These are phyloP conservation scores for Ceratobasidium sp. DNA, from an alignment of 1,284 basidiomycete species.

Conservation along the genomic window DNA sequence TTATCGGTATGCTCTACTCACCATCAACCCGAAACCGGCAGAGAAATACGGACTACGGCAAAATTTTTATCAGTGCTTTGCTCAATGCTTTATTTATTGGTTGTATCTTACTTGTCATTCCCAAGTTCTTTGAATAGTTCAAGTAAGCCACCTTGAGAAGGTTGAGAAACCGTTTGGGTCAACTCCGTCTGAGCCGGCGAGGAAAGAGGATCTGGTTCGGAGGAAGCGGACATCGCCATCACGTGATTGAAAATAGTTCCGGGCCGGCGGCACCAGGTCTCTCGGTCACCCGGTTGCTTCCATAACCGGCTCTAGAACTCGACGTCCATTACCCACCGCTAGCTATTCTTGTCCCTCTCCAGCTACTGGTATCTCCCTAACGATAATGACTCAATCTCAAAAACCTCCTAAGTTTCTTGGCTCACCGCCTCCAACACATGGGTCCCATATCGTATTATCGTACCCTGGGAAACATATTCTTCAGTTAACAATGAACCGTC, in stretches of 20 bases:
- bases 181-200: background rate
- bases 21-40: constrained; percentile 97
- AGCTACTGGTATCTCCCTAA: background rate
- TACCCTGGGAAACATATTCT: constrained; percentile 78
- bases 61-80: background rate
- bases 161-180: background rate
- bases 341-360: background rate
- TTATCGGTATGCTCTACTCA: constrained; percentile 57
- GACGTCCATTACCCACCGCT: background rate
- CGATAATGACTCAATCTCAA: constrained; percentile 29
- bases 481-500: constrained; percentile 81
- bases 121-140: constrained; percentile 22
- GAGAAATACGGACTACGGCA: constrained; percentile 89
- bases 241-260: constrained; percentile 14
- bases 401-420: constrained; percentile 5
- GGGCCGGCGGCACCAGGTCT: too few relatives aligned
- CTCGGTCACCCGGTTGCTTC: background rate
- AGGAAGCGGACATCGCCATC: constrained; percentile 16
- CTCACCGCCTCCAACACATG: constrained; percentile 27
- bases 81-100: background rate
- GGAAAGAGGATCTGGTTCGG: constrained; percentile 2
- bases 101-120: constrained; percentile 26
- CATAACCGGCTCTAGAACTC: constrained; percentile 6
- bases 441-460: constrained; percentile 68
- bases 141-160: constrained; percentile 11